Base-by-base conservation (phyloP, 1,284 basidiomycete species). In the Ceratobasidium sp. region DNA sequence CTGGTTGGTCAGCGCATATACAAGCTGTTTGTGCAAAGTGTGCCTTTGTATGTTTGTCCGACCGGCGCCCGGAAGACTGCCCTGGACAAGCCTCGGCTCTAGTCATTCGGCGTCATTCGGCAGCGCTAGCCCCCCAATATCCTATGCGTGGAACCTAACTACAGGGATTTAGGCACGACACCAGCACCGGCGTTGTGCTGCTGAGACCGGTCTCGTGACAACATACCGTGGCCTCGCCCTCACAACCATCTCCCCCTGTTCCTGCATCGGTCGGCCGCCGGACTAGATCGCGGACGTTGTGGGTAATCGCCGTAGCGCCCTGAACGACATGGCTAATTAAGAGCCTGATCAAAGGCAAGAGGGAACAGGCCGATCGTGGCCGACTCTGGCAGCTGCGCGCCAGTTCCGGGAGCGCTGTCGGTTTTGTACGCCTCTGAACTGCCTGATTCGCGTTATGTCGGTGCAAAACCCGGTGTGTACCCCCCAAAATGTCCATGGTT, bases 271-370 rank as follows among this genome's bases (percentile, higher is more conserved):
- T 27, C 51, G 51, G 51, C 22, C 22, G 8, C 51, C 51, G n/a
- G 8, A 27, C 4, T 7, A 49, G 16, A 27, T 53, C 51, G 51
- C 51, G 51, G 51, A 53, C 51, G 51, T 54, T 54, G 29, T 3
- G 39, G 16, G 64, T 54, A 66, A 53, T 41, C 37, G 1, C 49
- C 64, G 31, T 48, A 54, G 49, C 64, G 49, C 48, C 48, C 49
- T 51, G 49, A 54, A 54, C 27, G 9, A 46, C 16, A n/a, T 2
- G 14, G 53, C 66, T 58, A 58, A 69, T 58, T 58, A 58, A 27
- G 13, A 2, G 7, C 1, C 13, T 69, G 54, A 58, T 56, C 34
- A 58, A 58, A 58, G 54, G 19, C 24, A 13, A 65, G 63, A 22
- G 8, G 5, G n/a, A 43, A 19, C 39, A n/a, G 43, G 27, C 27